Evolutionary conservation across 768 basidiomycete species (phyloP).

Genomic region (Tubosaeta sp.): DNA sequence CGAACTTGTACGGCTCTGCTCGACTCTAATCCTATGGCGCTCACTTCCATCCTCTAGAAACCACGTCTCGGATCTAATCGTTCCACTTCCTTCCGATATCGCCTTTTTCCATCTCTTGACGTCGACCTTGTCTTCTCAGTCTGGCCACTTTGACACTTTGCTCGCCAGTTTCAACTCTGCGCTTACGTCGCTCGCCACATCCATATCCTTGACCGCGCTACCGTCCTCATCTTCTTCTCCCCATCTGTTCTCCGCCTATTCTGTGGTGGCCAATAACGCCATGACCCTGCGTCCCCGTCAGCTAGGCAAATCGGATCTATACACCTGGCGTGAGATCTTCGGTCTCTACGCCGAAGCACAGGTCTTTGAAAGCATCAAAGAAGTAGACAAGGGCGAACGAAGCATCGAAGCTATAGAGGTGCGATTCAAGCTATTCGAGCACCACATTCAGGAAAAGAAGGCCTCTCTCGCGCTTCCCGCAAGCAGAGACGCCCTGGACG

Average conservation of each 20-base stretch:
- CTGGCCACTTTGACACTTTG: slow-evolving; percentile 47
- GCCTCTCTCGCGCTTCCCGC: slow-evolving; percentile 53
- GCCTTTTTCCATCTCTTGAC: slow-evolving; percentile 77
- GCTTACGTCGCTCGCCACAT: slow-evolving; percentile 43
- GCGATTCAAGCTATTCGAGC: slow-evolving; percentile 59
- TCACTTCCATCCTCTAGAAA: slow-evolving; percentile 5
- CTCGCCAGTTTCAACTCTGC: slow-evolving; percentile 46
- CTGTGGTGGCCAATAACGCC: slow-evolving; percentile 16
- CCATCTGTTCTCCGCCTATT: slow-evolving; percentile 32
- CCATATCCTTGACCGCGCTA: slow-evolving; percentile 30
- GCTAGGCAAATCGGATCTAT: slow-evolving; percentile 54
- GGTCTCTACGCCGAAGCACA: slow-evolving; percentile 81
- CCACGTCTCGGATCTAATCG: slow-evolving; percentile 51
- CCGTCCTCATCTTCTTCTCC: slow-evolving; percentile 31
- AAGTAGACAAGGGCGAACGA: slow-evolving; percentile 63
- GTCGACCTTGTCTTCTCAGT: slow-evolving; percentile 52
- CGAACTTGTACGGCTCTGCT: slow-evolving; percentile 7
- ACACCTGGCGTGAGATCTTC: slow-evolving; percentile 88
- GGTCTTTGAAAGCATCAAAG: slow-evolving; percentile 73
- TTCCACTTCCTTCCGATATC: slow-evolving; percentile 75
- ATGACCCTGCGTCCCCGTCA: slow-evolving; percentile 37
- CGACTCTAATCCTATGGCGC: neutral
- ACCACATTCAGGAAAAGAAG: slow-evolving; percentile 47
- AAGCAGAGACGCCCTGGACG: slow-evolving; percentile 56
- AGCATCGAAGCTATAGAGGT: slow-evolving; percentile 65